Conservation (phyloP, 208 protist genomes). For the Trypanosomatidae sp. region DNA sequence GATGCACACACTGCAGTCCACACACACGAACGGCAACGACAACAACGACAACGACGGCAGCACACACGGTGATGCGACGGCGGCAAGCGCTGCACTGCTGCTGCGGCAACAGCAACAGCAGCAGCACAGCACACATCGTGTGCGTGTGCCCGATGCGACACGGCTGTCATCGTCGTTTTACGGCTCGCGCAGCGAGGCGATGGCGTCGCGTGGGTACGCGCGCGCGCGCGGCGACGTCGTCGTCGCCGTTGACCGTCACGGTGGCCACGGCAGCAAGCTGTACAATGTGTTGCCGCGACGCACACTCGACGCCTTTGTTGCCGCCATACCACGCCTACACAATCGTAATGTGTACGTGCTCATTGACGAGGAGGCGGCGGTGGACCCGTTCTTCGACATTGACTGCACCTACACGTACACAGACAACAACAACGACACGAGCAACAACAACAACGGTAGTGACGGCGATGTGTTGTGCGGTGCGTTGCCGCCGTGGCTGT, state of each 20-base stretch:
- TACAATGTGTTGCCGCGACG: constrained; percentile 42
- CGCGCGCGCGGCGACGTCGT: constrained; percentile 13
- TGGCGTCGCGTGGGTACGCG: constrained; percentile 29
- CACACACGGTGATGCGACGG: too few relatives aligned
- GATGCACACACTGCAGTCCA: too few relatives aligned
- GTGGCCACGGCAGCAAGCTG: constrained; percentile 41
- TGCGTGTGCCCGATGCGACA: constrained; percentile 28
- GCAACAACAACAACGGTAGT: constrained; percentile 1
- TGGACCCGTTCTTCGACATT: constrained; percentile 81
- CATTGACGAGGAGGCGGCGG: constrained; percentile 41
- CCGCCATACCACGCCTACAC: constrained; percentile 16
- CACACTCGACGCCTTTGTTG: constrained; percentile 30
- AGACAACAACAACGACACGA: background rate
- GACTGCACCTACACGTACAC: constrained; percentile 22
- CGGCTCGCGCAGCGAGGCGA: constrained; percentile 30
- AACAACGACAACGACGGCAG: too few relatives aligned
- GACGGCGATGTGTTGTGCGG: too few relatives aligned
- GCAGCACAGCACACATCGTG: too few relatives aligned
- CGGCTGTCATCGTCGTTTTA: constrained; percentile 44
- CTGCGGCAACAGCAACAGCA: too few relatives aligned
- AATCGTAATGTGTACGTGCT: constrained; percentile 71
- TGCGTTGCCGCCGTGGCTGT: too few relatives aligned
- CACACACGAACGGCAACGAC: too few relatives aligned
- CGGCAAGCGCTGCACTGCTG: too few relatives aligned
- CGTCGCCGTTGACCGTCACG: constrained; percentile 25